phyloP scores from a whole-genome alignment of 1,284 basidiomycete species.

The Coniferiporia weirii region DNA sequence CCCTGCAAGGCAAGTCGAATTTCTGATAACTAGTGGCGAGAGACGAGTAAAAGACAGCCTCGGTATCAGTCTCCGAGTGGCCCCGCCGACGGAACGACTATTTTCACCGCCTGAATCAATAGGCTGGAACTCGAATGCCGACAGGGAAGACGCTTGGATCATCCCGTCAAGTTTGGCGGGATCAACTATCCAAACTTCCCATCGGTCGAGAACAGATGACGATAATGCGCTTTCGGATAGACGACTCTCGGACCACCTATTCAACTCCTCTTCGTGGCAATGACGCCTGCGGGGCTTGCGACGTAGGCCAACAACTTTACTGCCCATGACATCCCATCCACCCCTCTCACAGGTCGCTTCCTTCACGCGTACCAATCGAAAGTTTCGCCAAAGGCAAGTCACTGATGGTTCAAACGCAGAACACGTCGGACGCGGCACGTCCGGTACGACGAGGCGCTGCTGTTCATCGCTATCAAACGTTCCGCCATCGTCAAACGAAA shows the following conservation, averaged over 20 bases:
- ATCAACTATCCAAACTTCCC: conserved; percentile 78
- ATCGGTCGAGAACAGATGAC: conserved; percentile 60
- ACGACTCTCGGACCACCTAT: conserved; percentile 19
- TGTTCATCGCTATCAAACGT: conserved; percentile 16
- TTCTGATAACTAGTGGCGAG: conserved; percentile 49
- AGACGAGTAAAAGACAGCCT: conserved; percentile 74
- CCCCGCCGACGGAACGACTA: conserved; percentile 17
- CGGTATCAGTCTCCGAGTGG: conserved; percentile 22
- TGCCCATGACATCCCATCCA: conserved; percentile 59
- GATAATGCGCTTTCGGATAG: conserved; percentile 37
- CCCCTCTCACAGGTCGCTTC: conserved; percentile 66
- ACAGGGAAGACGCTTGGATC: conserved; percentile 47
- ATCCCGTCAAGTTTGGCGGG: conserved; percentile 35
- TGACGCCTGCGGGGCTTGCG: conserved; percentile 46
- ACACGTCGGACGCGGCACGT: neutral
- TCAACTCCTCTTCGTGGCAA: conserved; percentile 24
- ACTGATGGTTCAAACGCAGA: neutral
- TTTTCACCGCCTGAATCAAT: conserved; percentile 13
- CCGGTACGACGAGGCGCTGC: conserved; percentile 1
- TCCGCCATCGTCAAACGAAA: conserved; percentile 38
- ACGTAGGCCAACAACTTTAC: conserved; percentile 58
- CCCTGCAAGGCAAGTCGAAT: conserved; percentile 55
- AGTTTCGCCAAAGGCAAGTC: conserved; percentile 43
- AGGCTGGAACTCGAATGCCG: conserved; percentile 23
- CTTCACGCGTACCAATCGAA: conserved; percentile 47